These are phyloP conservation scores for Betula pendula DNA, from an alignment of 306 rosid species.

Conservation along the genomic window DNA sequence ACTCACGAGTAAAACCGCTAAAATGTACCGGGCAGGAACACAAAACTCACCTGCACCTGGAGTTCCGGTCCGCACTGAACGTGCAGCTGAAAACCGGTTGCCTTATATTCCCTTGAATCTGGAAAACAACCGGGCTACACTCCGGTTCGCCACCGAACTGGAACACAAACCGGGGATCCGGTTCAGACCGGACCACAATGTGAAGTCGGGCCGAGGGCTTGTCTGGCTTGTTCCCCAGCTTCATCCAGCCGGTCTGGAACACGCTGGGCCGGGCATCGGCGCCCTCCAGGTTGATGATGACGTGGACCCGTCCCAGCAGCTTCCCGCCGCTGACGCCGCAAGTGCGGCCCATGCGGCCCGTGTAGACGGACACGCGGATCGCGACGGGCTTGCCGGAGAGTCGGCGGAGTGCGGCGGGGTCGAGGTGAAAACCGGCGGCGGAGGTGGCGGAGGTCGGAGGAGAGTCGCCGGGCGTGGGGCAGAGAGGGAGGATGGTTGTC, in stretches of 20 bases:
- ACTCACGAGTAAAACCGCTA: not conserved
- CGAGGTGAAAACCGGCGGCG: constrained; percentile 62
- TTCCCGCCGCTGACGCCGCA: constrained; percentile 64
- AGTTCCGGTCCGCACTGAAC: constrained; percentile 86
- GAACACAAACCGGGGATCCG: constrained; percentile 83
- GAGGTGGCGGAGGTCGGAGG: constrained; percentile 49
- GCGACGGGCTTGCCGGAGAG: constrained; percentile 43
- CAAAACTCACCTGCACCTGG: constrained; percentile 61
- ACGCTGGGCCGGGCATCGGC: constrained; percentile 30
- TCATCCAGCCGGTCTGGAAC: constrained; percentile 75
- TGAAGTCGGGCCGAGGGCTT: constrained; percentile 56
- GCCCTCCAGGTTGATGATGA: constrained; percentile 37
- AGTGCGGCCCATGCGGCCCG: constrained; percentile 65
- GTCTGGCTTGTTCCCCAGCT: constrained; percentile 43
- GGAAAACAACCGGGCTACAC: constrained; percentile 87
- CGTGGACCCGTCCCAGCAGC: constrained; percentile 60
- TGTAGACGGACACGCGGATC: constrained; percentile 57
- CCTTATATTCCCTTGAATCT: constrained; percentile 74
- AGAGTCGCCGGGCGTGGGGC: constrained; percentile 33
- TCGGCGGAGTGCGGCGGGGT: constrained; percentile 51
- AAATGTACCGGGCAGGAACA: not conserved
- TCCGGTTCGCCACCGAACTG: constrained; percentile 97
- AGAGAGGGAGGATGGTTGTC: constrained; percentile 67
- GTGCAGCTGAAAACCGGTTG: constrained; percentile 95
- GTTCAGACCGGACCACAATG: constrained; percentile 68